Evolutionary conservation across 2,329 filamentous ascomycete species (phyloP), one percentile per base, ranked within the genome.

Genomic region (Fusarium sulawesiense): DNA sequence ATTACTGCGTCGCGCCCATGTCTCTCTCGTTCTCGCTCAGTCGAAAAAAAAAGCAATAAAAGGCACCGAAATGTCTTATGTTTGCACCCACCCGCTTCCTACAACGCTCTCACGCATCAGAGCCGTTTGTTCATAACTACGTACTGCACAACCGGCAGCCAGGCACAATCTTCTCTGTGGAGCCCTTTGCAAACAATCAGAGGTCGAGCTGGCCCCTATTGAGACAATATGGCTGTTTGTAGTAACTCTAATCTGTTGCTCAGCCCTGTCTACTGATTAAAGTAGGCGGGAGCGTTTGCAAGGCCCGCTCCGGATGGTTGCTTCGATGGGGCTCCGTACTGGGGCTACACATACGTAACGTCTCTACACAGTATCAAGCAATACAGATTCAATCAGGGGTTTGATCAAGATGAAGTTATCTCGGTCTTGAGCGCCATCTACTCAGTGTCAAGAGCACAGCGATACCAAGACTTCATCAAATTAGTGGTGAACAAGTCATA

Each of bases 291-390:
- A 61, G 44, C 44, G 46, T 51, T 63, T 57, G 37, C 49, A 60
- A 72, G 66, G 69, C 44, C 69, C 69, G 56, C 66, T 27, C 69
- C 69, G 58, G 61, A 49, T 53, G 49, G 56, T 40, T 58, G 56
- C 32, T 48, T 41, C 37, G 18, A 45, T 34, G 25, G 29, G 32
- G 29, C 41, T 71, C 34, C 5, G 18, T 37, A 48, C 44, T 62
- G 21, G 44, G 30, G 21, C 44, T 37, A 49, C 30, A 42, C 32
- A 44, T 41, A 30, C 14, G 48, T 37, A 53, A 25, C 25, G 34
- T 45, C 48, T 49, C 44, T 29, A 16, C 23, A 41, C 37, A 42
- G 29, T 23, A 18, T n/a, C 37, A 51, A 64, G 46, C 25, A 29
- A 44, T 42, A 64, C 32, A 37, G 5, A 49, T 30, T 12, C n/a